Percentiles rank a stretch among this genome's conserved stretches.
Conservation (phyloP, 495 filamentous ascomycete genomes). For the Pseudotulostoma volvatum region DNA sequence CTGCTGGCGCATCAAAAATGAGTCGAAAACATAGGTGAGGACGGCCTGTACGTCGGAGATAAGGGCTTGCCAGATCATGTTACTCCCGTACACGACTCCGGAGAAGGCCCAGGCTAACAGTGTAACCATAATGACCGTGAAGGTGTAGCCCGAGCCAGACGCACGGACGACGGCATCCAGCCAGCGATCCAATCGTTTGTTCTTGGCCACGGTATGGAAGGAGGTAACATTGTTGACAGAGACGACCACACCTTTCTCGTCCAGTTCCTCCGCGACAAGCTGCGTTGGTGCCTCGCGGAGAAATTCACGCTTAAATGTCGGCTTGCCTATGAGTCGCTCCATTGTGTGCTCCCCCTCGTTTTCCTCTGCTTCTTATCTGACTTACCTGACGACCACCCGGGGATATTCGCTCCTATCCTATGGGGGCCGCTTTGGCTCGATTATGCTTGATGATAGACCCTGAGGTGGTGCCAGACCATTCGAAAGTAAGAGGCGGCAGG, state of each 20-base stretch:
- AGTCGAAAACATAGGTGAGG: conserved; percentile 22
- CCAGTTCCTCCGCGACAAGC: conserved; percentile 1
- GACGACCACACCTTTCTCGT: not conserved
- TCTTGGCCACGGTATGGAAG: conserved; percentile 10
- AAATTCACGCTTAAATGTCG: conserved; percentile 4
- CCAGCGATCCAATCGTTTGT: conserved; percentile 16
- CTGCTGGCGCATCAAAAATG: conserved; percentile 23
- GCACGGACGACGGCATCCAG: conserved; percentile 13
- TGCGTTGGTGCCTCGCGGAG: conserved; percentile 12
- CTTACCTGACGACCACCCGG: not conserved
- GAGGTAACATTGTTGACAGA: conserved; percentile 4
- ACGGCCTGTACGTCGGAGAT: conserved; percentile 24
- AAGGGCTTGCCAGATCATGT: conserved; percentile 20
- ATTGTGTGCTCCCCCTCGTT: not conserved
- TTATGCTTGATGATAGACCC: not conserved
- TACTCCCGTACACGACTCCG: conserved; percentile 14
- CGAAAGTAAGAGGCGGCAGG: not conserved
- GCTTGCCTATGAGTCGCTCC: not conserved
- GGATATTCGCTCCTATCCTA: not conserved
- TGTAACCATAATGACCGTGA: conserved; percentile 12
- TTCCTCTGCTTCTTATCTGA: not conserved
- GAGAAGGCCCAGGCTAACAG: conserved; percentile 16
- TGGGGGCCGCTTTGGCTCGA: not conserved
- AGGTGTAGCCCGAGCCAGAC: conserved; percentile 15
- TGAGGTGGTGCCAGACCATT: not conserved